Conservation (phyloP, 768 basidiomycete genomes). For the Termitomyces sp. region DNA sequence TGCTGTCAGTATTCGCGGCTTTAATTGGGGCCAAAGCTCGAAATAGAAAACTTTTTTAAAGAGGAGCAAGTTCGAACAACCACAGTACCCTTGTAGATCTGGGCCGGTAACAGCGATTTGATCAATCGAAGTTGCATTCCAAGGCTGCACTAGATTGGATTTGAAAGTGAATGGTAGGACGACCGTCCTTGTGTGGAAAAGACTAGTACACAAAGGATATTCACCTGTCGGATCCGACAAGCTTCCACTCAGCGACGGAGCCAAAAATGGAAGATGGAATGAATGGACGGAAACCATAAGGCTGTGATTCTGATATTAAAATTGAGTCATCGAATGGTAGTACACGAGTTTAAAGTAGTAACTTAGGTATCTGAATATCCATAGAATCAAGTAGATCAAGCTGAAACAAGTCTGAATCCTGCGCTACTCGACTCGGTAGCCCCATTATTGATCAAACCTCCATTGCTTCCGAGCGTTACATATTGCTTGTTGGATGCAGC, state of each 20-base stretch:
- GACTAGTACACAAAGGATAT: neutral
- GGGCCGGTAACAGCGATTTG: neutral
- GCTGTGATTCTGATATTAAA: neutral
- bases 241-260: neutral
- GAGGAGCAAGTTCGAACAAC: too few relatives aligned
- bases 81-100: too few relatives aligned
- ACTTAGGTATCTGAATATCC: neutral
- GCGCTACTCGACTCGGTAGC: constrained; percentile 20
- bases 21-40: neutral
- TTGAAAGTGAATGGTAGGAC: neutral
- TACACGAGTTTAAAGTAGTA: neutral
- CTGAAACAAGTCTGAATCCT: constrained; percentile 21
- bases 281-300: neutral
- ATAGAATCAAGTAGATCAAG: neutral
- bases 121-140: too few relatives aligned
- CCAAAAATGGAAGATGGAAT: neutral
- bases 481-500: constrained; percentile 28
- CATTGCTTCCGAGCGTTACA: constrained; percentile 20
- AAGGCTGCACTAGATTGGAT: neutral
- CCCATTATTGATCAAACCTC: constrained; percentile 26
- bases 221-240: neutral
- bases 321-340: neutral
- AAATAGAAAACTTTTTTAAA: neutral
- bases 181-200: neutral
- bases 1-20: neutral